Percentiles rank a stretch among this genome's conserved stretches.
Evolutionary conservation across 2,329 filamentous ascomycete genomes (phyloP).

Genomic region (Clonostachys rosea): DNA sequence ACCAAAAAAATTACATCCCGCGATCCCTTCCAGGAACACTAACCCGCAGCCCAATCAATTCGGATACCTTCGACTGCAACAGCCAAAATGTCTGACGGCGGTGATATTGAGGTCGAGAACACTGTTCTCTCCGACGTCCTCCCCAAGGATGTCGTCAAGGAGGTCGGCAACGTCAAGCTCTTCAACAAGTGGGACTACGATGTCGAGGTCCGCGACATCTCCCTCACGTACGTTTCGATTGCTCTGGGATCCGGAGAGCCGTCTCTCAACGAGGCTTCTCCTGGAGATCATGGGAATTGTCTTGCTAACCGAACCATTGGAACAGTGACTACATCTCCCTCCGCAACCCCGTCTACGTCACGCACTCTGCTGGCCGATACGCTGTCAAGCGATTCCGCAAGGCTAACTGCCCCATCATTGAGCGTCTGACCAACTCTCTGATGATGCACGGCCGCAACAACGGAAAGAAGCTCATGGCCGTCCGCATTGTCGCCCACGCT

Average conservation of each 20-base stretch:
- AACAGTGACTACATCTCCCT: constrained; percentile 99
- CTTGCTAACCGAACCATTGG: constrained; percentile 23
- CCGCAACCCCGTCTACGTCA: constrained; percentile 97
- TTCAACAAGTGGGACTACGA: constrained; percentile 99
- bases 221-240: constrained; percentile 74
- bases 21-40: constrained; percentile 27
- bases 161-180: constrained; percentile 91
- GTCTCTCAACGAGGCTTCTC: not conserved
- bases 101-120: constrained; percentile 89
- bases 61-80: constrained; percentile 29
- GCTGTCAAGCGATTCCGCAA: constrained; percentile 99
- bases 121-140: constrained; percentile 73
- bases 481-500: constrained; percentile 96
- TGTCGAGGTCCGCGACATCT: constrained; percentile 99
- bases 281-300: constrained; percentile 3
- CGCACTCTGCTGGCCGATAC: constrained; percentile 98
- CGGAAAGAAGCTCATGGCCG: constrained; percentile 99
- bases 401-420: constrained; percentile 99
- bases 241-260: not conserved
- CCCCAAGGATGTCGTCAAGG: constrained; percentile 85
- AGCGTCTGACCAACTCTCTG: constrained; percentile 99
- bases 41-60: constrained; percentile 28
- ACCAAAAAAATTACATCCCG: constrained; percentile 25
- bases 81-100: constrained; percentile 85
- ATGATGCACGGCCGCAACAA: constrained; percentile 99